Conservation (phyloP, 73 alveolate species). For the Uronychia setigera region DNA sequence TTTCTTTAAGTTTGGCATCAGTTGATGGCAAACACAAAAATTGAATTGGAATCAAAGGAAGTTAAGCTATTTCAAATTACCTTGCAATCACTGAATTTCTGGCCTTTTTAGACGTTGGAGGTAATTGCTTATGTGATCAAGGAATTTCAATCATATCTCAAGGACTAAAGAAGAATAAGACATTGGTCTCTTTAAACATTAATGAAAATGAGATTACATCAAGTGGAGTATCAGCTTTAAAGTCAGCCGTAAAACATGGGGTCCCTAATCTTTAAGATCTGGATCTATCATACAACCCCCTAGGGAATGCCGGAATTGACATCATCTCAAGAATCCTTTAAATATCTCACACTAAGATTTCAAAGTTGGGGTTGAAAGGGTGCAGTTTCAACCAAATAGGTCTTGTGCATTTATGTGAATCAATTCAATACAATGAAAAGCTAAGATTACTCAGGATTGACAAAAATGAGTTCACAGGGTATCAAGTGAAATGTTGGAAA, state of each 20-base stretch:
- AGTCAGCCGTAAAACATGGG: not conserved
- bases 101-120: not conserved
- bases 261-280: constrained; percentile 5
- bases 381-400: not conserved
- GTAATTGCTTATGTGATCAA: not conserved
- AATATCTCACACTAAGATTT: too few relatives aligned
- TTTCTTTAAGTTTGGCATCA: constrained; percentile 23
- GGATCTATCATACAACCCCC: constrained; percentile 23
- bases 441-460: not conserved
- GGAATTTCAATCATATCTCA: not conserved
- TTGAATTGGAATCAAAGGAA: constrained; percentile 3
- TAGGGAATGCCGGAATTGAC: constrained; percentile 41
- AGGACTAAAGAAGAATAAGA: not conserved
- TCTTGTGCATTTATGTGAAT: not conserved
- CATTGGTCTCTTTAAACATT: not conserved
- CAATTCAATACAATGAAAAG: not conserved
- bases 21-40: constrained; percentile 32
- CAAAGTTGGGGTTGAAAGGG: not conserved
- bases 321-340: not conserved
- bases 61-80: not conserved
- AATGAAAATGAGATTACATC: not conserved
- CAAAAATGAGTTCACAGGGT: not conserved
- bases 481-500: not conserved
- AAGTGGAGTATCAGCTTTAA: not conserved
- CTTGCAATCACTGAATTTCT: not conserved